Conservation (phyloP, 2,329 filamentous ascomycete genomes). For the Colletotrichum sp. region DNA sequence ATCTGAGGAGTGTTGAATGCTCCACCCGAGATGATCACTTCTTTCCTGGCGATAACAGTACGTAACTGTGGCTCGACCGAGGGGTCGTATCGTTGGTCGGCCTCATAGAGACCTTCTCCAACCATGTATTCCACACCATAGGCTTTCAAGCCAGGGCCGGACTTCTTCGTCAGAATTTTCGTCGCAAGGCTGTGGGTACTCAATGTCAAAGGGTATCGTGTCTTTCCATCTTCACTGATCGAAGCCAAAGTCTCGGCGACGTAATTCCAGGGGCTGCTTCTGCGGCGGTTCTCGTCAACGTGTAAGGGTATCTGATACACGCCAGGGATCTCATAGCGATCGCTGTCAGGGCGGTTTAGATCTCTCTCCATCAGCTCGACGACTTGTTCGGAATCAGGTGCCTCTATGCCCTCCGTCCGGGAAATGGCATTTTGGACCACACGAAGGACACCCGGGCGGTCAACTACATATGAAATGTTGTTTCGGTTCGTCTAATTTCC, state of each 20-base stretch:
- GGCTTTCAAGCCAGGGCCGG: neutral
- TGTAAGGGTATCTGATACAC: neutral
- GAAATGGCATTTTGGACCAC: neutral
- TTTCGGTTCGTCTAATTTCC: conserved; percentile 25
- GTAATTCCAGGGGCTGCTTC: neutral
- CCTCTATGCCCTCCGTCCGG: neutral
- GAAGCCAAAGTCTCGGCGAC: neutral
- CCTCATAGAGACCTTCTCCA: conserved; percentile 49
- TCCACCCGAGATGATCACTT: conserved; percentile 56
- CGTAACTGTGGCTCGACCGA: neutral
- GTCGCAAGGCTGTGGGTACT: conserved; percentile 40
- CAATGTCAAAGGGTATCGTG: conserved; percentile 42
- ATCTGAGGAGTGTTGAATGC: conserved; percentile 59
- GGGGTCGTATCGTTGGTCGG: conserved; percentile 39
- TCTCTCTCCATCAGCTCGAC: neutral
- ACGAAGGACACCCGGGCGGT: neutral
- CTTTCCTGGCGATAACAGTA: conserved; percentile 39
- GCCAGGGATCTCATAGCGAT: neutral
- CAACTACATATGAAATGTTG: neutral
- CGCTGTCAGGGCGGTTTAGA: neutral
- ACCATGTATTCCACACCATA: conserved; percentile 52
- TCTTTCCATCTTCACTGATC: neutral
- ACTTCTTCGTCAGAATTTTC: conserved; percentile 35
- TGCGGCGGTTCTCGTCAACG: neutral
- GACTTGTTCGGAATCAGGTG: neutral